These are phyloP conservation scores for Ganoderma lingzhi DNA, from an alignment of 1,284 basidiomycete species.

Conservation along the genomic window DNA sequence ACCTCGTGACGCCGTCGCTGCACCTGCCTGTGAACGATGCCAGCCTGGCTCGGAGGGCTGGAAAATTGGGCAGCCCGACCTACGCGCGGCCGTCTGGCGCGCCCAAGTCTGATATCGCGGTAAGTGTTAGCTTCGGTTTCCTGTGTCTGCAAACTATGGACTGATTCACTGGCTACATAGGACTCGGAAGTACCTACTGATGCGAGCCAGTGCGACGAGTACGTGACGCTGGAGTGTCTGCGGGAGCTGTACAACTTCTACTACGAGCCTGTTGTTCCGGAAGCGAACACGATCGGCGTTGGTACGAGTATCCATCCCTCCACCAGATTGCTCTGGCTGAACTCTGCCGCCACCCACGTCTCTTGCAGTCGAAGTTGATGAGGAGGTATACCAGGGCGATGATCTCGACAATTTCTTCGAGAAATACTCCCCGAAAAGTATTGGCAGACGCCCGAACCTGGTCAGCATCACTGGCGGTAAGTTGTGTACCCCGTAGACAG, in stretches of 20 bases:
- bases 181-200: neutral
- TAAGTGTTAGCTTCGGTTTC: neutral
- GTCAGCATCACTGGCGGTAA: slow-evolving; percentile 49
- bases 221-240: slow-evolving; percentile 62
- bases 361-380: slow-evolving; percentile 53
- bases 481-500: neutral
- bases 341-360: neutral
- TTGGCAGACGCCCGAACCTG: slow-evolving; percentile 49
- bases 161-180: neutral
- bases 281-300: slow-evolving; percentile 58
- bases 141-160: neutral
- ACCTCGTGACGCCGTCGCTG: slow-evolving; percentile 31
- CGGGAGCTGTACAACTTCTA: slow-evolving; percentile 55
- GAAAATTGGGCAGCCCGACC: neutral
- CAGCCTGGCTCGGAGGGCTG: neutral
- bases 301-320: slow-evolving; percentile 36
- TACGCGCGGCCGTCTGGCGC: neutral
- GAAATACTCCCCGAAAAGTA: slow-evolving; percentile 46
- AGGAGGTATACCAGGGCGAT: slow-evolving; percentile 50
- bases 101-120: neutral
- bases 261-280: slow-evolving; percentile 53
- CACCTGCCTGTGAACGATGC: slow-evolving; percentile 24
- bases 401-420: slow-evolving; percentile 55
- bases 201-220: slow-evolving; percentile 43
- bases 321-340: slow-evolving; percentile 24